Evolutionary conservation across 495 filamentous ascomycete species (phyloP), one percentile per base, ranked within the genome.

Genomic region (Talaromyces adpressus): DNA sequence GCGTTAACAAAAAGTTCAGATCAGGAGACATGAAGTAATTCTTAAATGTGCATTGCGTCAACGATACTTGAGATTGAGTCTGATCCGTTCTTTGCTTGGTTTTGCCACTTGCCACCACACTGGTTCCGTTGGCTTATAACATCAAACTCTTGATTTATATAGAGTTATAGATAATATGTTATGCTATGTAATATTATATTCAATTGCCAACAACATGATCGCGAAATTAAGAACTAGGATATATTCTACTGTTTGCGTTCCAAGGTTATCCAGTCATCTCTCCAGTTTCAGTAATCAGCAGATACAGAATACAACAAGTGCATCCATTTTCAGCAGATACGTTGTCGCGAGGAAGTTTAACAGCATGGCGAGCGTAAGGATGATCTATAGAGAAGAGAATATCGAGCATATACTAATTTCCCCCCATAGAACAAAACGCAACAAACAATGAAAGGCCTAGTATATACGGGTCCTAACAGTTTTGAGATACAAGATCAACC

Each of bases 401-500:
- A 49, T 49, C 45, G 45, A 49, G 45, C 45, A 49, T 20, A 49
- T n/a, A 49, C 45, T 49, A 49, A 49, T 7, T 49, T 49, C 18
- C 14, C 45, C 45, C 45, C 30, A 1, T 2, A 49, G 45, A n/a
- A 49, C 8, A 49, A 49, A 20, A 6, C 45, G 45, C 45, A 49
- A 49, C 34, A 61, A 39, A 70, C 63, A 36, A 72, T 70, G 70
- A 71, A 72, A 64, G 70, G 70, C 11, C 66, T 74, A 6, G 61
- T 74, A 16, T 71, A 72, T 61, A 64, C 62, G 41, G 22, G 9
- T 49, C 59, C 29, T 57, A 18, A 39, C 8, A 49, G 45, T 14
- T 65, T 68, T 8, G 22, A 52, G 68, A 39, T 71, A 70, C 78
- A 81, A 62, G 81, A 87, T 6, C 77, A 79, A 1, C 79, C 83